Base-by-base conservation (phyloP, 2,329 filamentous ascomycete species). In the Pseudogymnoascus sp. region DNA sequence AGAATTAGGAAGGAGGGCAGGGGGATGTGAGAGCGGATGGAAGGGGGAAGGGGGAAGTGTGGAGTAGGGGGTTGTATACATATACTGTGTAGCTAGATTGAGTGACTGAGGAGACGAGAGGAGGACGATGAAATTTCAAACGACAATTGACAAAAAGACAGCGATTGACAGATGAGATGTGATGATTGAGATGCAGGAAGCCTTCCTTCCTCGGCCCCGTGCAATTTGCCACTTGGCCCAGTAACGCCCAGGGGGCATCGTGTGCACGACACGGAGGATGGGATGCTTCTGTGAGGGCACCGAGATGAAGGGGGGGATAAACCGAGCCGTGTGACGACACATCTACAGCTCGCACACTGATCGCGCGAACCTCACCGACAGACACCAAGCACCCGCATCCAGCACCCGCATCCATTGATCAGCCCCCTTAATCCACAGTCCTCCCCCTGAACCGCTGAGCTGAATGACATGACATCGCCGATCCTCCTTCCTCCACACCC, bases 31-130 rank as follows among this genome's bases (percentile, higher is more conserved):
- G 22, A 52, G 25, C 25, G 45, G 23, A 22, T 49, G 23, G 23
- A 19, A 11, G 25, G 9, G n/a, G 49, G 14, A 23, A 23, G 22
- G 22, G 41, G 28, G n/a, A 14, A 4, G 11, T 49, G 49, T 55
- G 49, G 49, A 33, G 49, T 33, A 33, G 49, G 49, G 11, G 28
- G 49, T 33, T 55, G 49, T 55, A 55, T 55, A 55, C 49, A 55
- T 55, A 55, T 55, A 55, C 28, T 33, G 49, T 55, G 49, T 33
- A 55, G 49, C 49, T 55, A 55, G 49, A 55, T 55, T 55, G 49
- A 14, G 23, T 33, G 49, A 33, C 19, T 55, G n/a, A 55, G 25
- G 28, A 22, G 49, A 33, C 7, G 45, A 52, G 25, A 52, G n/a
- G 28, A 55, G 49, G 49, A 55, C 2, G 49, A 19, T 52, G n/a